A percentile compares a stretch with the other conserved stretches of the same genome.
phyloP scores from a whole-genome alignment of 768 basidiomycete genomes.

The Royoungia palumana region DNA sequence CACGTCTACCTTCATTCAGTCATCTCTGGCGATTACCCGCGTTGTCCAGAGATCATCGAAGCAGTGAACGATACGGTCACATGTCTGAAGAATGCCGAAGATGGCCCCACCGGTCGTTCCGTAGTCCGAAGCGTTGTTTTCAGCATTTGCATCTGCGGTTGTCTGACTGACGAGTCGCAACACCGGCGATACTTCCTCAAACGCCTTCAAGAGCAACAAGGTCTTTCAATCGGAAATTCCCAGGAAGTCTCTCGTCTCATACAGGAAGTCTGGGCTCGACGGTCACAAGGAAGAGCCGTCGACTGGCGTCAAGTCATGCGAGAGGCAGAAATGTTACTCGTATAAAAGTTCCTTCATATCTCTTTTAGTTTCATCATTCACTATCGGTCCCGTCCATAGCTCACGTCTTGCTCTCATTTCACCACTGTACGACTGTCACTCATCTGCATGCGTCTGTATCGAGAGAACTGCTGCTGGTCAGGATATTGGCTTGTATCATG shows the following conservation, averaged over 20 bases:
- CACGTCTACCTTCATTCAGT: slow-evolving; percentile 74
- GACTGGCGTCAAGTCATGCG: slow-evolving; percentile 61
- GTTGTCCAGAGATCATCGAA: slow-evolving; percentile 57
- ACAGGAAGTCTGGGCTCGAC: slow-evolving; percentile 55
- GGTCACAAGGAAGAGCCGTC: slow-evolving; percentile 37
- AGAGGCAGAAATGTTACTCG: slow-evolving; percentile 53
- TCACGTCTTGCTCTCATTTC: not conserved
- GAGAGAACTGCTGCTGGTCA: slow-evolving; percentile 20
- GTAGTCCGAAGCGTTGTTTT: slow-evolving; percentile 80
- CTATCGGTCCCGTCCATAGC: not conserved
- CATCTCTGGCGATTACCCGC: slow-evolving; percentile 68
- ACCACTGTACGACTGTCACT: slow-evolving; percentile 9
- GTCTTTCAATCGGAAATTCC: slow-evolving; percentile 63
- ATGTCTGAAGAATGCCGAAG: slow-evolving; percentile 40
- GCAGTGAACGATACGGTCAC: slow-evolving; percentile 53
- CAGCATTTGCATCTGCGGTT: slow-evolving; percentile 69
- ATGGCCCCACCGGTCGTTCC: slow-evolving; percentile 40
- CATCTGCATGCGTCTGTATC: slow-evolving; percentile 10
- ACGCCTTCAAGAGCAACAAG: slow-evolving; percentile 49
- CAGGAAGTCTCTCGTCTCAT: slow-evolving; percentile 52
- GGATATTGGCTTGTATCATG: slow-evolving; percentile 17
- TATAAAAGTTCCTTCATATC: slow-evolving; percentile 34
- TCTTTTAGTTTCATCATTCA: not conserved
- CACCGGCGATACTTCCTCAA: slow-evolving; percentile 43
- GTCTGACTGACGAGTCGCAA: slow-evolving; percentile 51